Percentiles rank a stretch among this genome's conserved stretches.
Conservation (phyloP, 179 eudicot species). For the Silene vulgaris region DNA sequence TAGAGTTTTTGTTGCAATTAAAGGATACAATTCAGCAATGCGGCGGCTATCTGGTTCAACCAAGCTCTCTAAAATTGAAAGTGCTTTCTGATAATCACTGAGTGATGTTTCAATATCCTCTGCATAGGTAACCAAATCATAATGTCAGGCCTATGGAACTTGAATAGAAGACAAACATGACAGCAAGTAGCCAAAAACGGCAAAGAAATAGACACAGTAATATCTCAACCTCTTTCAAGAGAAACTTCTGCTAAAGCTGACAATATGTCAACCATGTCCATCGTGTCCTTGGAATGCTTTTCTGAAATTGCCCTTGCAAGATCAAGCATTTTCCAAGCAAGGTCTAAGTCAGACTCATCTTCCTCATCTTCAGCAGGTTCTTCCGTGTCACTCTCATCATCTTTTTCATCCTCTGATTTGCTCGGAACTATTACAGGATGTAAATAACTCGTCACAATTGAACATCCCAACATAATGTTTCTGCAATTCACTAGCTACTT, state of each 20-base stretch:
- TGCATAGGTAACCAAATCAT: conserved; percentile 28
- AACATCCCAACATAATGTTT: not conserved
- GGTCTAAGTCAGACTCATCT: conserved; percentile 93
- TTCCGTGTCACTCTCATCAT: conserved; percentile 62
- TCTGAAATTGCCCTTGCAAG: conserved; percentile 91
- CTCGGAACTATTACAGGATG: conserved; percentile 29
- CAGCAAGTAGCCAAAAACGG: conserved; percentile 6
- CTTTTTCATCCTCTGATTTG: conserved; percentile 45
- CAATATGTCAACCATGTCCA: conserved; percentile 85
- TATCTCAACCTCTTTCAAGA: conserved; percentile 70
- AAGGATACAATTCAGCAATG: conserved; percentile 89
- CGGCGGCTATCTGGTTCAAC: conserved; percentile 74
- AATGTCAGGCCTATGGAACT: not conserved
- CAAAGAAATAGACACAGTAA: not conserved
- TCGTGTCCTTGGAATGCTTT: conserved; percentile 59
- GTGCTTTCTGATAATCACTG: conserved; percentile 71
- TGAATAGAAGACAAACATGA: not conserved
- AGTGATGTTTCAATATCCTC: conserved; percentile 90
- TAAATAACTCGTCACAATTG: conserved; percentile 8
- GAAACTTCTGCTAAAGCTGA: conserved; percentile 92
- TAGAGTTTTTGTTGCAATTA: not conserved
- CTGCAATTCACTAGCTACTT: not conserved
- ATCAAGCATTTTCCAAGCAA: conserved; percentile 98
- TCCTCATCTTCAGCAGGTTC: conserved; percentile 75
- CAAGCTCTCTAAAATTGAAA: conserved; percentile 62